Percentiles rank a stretch among this genome's conserved stretches.
Conservation (phyloP, 768 basidiomycete species). For the Phylloporus sp. region DNA sequence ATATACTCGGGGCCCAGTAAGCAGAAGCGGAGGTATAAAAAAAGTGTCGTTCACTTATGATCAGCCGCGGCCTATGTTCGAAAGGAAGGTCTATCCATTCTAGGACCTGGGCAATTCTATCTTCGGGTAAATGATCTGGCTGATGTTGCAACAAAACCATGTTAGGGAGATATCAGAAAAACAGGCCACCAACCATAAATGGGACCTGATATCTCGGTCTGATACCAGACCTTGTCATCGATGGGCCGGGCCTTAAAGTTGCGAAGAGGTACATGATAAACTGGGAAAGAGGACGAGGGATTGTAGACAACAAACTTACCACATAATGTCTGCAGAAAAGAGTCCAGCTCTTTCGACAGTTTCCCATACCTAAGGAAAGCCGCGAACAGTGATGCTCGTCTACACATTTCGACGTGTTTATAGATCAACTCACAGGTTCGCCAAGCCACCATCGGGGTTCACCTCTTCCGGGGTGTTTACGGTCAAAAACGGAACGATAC, state of each 20-base stretch:
- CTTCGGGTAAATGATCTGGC: conserved; percentile 16
- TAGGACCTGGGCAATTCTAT: conserved; percentile 68
- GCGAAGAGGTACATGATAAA: background rate
- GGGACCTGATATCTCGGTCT: conserved; percentile 11
- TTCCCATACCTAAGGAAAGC: conserved; percentile 70
- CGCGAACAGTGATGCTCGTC: background rate
- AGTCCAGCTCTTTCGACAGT: conserved; percentile 71
- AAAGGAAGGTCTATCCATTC: conserved; percentile 66
- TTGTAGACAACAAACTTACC: conserved; percentile 42
- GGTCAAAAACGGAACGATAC: conserved; percentile 55
- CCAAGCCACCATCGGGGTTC: conserved; percentile 81
- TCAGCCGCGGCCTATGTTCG: conserved; percentile 64
- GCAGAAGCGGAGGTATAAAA: background rate
- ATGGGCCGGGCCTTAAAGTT: conserved; percentile 14
- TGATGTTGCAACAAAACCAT: background rate
- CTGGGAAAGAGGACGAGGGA: background rate
- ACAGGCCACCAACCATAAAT: conserved; percentile 12
- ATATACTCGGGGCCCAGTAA: conserved; percentile 44
- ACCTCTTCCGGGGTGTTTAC: conserved; percentile 50
- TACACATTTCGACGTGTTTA: background rate
- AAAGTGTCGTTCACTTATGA: conserved; percentile 45
- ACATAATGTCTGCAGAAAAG: conserved; percentile 82
- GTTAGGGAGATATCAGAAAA: background rate
- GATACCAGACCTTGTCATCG: conserved; percentile 7
- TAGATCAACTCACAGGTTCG: conserved; percentile 57